Evolutionary conservation across 129 eudicot genomes (phyloP).

Genomic region (Helichrysum umbraculigerum): DNA sequence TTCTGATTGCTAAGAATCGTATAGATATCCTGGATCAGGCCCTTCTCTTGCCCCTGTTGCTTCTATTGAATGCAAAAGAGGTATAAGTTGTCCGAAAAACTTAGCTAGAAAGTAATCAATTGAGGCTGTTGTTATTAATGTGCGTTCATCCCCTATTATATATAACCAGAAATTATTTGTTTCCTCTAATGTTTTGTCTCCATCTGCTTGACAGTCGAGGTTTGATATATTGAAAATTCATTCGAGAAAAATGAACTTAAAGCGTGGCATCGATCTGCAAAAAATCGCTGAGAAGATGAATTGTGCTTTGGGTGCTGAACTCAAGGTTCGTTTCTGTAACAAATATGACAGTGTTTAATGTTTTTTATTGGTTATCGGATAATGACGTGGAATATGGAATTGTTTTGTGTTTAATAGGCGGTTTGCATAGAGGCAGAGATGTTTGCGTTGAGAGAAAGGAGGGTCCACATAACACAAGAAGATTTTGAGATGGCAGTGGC

Average conservation of each 20-base stretch:
- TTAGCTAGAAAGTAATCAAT: background rate
- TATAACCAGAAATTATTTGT: background rate
- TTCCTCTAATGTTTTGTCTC: background rate
- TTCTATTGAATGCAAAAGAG: background rate
- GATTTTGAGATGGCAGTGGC: constrained; percentile 98
- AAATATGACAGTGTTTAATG: no score
- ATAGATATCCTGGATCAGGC: constrained; percentile 38
- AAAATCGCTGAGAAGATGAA: constrained; percentile 95
- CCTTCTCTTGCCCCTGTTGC: background rate
- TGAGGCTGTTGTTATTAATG: background rate
- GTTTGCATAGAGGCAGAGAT: constrained; percentile 96
- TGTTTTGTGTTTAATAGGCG: constrained; percentile 44
- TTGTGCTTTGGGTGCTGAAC: constrained; percentile 98
- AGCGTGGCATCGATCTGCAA: constrained; percentile 95
- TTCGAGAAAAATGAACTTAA: constrained; percentile 88
- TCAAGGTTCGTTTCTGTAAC: constrained; percentile 52
- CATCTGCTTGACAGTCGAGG: constrained; percentile 60
- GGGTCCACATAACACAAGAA: constrained; percentile 91
- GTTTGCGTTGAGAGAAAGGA: constrained; percentile 96
- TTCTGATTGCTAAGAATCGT: background rate
- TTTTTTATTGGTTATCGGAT: background rate
- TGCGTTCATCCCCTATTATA: no score
- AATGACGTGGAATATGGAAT: background rate
- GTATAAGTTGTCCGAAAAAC: background rate
- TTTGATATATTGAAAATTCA: constrained; percentile 89